These are phyloP conservation scores for Cordyceps pruinosa DNA, from an alignment of 2,329 filamentous ascomycete genomes.

Conservation along the genomic window DNA sequence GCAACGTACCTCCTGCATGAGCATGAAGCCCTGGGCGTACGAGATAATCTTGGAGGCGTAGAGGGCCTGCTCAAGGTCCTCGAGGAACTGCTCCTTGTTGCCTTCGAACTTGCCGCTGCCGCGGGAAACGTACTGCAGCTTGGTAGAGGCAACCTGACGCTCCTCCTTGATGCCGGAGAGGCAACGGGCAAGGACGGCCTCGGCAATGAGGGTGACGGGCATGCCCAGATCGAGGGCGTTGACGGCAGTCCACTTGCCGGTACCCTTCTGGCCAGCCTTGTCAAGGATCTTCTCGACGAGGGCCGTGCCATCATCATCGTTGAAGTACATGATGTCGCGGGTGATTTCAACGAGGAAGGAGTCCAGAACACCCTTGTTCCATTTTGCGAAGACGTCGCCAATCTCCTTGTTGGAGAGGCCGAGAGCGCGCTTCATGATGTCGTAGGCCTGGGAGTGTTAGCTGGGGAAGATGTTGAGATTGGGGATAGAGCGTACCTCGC, in stretches of 20 bases:
- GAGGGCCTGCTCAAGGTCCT: slow-evolving; percentile 95
- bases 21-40: slow-evolving; percentile 99
- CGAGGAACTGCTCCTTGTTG: slow-evolving; percentile 87
- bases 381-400: slow-evolving; percentile 85
- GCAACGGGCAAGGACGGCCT: slow-evolving; percentile 93
- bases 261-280: slow-evolving; percentile 98
- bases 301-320: slow-evolving; percentile 83
- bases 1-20: slow-evolving; percentile 84
- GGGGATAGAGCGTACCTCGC: slow-evolving; percentile 59
- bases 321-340: slow-evolving; percentile 96
- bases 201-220: slow-evolving; percentile 96
- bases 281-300: slow-evolving; percentile 99
- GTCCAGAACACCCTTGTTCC: slow-evolving; percentile 98
- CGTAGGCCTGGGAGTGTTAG: slow-evolving; percentile 68
- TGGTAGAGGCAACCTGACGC: slow-evolving; percentile 72
- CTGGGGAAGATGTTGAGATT: background rate
- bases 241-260: slow-evolving; percentile 99
- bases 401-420: slow-evolving; percentile 89
- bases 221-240: slow-evolving; percentile 97
- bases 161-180: slow-evolving; percentile 90
- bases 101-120: slow-evolving; percentile 71
- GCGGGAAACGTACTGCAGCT: slow-evolving; percentile 69
- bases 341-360: slow-evolving; percentile 99
- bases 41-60: slow-evolving; percentile 99
- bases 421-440: slow-evolving; percentile 98